A percentile compares a stretch with the other conserved stretches of the same genome.
Evolutionary conservation across 1,284 basidiomycete genomes (phyloP).

Genomic region (Rhizoctonia solani): DNA sequence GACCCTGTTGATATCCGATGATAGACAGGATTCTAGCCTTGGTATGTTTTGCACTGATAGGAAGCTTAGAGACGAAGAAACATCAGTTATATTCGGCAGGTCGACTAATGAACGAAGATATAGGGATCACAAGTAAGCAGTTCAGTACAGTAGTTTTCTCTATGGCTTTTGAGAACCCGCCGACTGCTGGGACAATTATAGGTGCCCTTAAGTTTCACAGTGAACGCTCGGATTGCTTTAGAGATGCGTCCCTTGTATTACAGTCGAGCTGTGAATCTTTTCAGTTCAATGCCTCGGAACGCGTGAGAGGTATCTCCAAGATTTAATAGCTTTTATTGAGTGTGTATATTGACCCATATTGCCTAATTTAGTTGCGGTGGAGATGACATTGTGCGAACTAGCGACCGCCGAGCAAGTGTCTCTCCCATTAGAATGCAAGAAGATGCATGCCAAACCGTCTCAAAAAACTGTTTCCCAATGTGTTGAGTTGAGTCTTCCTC

Average conservation of each 20-base stretch:
- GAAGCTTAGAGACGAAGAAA: too few relatives aligned
- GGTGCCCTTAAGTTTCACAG: slow-evolving; percentile 7
- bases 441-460: neutral
- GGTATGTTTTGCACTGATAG: neutral
- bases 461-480: slow-evolving; percentile 4
- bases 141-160: neutral
- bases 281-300: slow-evolving; percentile 3
- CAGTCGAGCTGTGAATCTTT: slow-evolving; percentile 20
- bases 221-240: slow-evolving; percentile 24
- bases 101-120: neutral
- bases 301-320: slow-evolving; percentile 3
- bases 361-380: slow-evolving; percentile 7
- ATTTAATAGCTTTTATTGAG: too few relatives aligned
- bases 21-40: neutral
- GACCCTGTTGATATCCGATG: neutral
- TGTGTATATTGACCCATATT: too few relatives aligned
- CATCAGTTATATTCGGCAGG: too few relatives aligned
- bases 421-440: slow-evolving; percentile 29
- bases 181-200: neutral
- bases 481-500: slow-evolving; percentile 7
- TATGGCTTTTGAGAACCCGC: neutral
- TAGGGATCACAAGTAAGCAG: neutral
- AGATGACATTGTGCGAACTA: slow-evolving; percentile 32
- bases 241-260: slow-evolving; percentile 10
- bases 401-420: slow-evolving; percentile 30